Conservation (phyloP, 2,329 filamentous ascomycete genomes). For the Gnomoniopsis smithogilvyi region DNA sequence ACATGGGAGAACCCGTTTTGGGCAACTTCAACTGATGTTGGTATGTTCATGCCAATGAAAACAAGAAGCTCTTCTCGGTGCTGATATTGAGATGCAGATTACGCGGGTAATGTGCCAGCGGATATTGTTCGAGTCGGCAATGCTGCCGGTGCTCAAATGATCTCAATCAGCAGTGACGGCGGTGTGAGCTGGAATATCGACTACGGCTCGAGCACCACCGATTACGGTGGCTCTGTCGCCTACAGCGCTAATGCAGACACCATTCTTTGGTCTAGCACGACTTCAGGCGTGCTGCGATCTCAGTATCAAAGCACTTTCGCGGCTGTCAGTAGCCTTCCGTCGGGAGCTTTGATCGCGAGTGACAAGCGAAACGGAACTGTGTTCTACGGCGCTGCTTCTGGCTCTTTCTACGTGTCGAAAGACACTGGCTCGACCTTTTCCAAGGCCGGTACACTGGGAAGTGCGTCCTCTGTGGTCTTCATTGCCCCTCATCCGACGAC, state of each 20-base stretch:
- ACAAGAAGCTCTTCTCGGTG: not conserved
- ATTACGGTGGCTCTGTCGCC: conserved; percentile 43
- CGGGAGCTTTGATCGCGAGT: conserved; percentile 46
- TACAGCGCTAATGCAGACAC: conserved; percentile 49
- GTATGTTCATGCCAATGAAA: conserved; percentile 17
- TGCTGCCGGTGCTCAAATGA: conserved; percentile 36
- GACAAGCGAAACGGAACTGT: conserved; percentile 51
- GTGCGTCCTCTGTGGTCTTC: conserved; percentile 47
- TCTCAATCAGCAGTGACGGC: conserved; percentile 47
- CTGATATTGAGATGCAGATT: conserved; percentile 29
- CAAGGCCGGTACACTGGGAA: conserved; percentile 32
- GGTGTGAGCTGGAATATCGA: conserved; percentile 47
- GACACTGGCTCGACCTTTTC: conserved; percentile 45
- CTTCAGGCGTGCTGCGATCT: conserved; percentile 39
- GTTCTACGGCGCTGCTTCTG: conserved; percentile 48
- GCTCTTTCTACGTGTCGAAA: conserved; percentile 49
- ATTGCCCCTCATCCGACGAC: conserved; percentile 54
- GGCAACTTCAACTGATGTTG: conserved; percentile 40
- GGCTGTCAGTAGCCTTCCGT: conserved; percentile 41
- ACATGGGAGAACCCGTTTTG: conserved; percentile 47
- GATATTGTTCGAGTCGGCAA: conserved; percentile 51
- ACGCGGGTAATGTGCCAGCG: conserved; percentile 41
- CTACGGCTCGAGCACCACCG: conserved; percentile 41
- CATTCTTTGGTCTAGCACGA: conserved; percentile 43
- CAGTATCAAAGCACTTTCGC: conserved; percentile 39